Evolutionary conservation across 441 rosid species (phyloP), one percentile per base, ranked within the genome.

Genomic region (Eruca vesicaria): DNA sequence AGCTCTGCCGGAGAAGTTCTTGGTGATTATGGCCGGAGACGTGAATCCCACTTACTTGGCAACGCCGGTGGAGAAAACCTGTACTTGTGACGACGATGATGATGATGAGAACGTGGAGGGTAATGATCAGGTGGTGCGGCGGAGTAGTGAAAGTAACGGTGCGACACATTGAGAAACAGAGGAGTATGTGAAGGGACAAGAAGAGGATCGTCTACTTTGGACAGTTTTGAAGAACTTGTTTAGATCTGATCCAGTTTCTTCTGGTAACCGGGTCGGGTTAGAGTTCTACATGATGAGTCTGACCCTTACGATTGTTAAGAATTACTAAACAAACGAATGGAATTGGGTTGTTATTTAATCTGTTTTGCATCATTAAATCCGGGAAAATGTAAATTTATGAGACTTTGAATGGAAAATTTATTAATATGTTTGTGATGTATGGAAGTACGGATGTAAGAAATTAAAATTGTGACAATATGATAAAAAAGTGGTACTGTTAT

Each of bases 1-100:
- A 4, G 23, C 57, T 63, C 63, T 79, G 11, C 82, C 76, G 20
- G 93, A 88, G 77, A 95, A 90, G 82, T 67, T 93, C 8, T 70
- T 93, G 79, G 99, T 95, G 36, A 91, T 93, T 50, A 95, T 95
- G 97, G 98, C 99, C 0, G 99, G 98, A 4, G 76, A 93, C 68
- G 80, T 78, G 9, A 90, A 91, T 67, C 98, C 99, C 0, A 91
- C 93, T 23, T 86, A 83, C 82, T 74, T 95, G 78, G 98, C 99
- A 7, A 93, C 96, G 0, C 96, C 90, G 23, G 81, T 75, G 4
- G 84, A 76, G 4, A 84, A 82, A 65, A 84, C 60, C 18, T 85
- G 90, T 66, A 87, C 87, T 48, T 74, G 83, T 41, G 64, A 50
- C 1, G 83, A 82, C 19, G 80, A 83, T 31, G 82, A 43, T 18